Percentiles rank a stretch among this genome's conserved stretches.
phyloP scores from a whole-genome alignment of 306 rosid species.

The Pterocarpus santalinus region DNA sequence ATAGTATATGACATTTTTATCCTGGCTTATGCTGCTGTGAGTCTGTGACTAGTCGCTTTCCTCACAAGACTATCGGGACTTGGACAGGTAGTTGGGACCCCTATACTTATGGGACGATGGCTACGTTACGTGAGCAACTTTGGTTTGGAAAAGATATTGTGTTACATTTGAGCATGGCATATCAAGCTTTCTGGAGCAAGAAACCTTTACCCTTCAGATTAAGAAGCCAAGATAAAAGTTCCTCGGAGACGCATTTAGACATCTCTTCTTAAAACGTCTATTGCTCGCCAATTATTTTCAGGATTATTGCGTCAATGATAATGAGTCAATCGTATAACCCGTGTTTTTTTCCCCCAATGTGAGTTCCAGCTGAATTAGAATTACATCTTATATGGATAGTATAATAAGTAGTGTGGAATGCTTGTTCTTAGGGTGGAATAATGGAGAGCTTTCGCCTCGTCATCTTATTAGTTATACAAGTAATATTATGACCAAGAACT shows the following conservation, averaged over 20 bases:
- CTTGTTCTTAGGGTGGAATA: no score
- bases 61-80: constrained; percentile 36
- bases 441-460: no score
- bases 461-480: no score
- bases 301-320: constrained; percentile 28
- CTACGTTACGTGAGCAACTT: constrained; percentile 37
- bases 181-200: constrained; percentile 45
- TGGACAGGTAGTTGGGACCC: constrained; percentile 35
- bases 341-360: no score
- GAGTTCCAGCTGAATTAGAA: no score
- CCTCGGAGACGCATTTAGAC: constrained; percentile 41
- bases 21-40: constrained; percentile 37
- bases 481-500: no score
- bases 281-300: constrained; percentile 41
- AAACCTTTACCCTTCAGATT: constrained; percentile 35
- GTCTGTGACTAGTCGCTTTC: constrained; percentile 22
- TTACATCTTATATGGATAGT: no score
- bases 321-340: background rate
- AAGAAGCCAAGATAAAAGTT: constrained; percentile 47
- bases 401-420: no score
- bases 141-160: constrained; percentile 30
- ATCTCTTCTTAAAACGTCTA: constrained; percentile 33
- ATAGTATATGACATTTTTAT: constrained; percentile 6
- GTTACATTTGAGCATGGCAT: constrained; percentile 43
- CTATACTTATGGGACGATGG: constrained; percentile 17